These are phyloP conservation scores for Fusarium protoensiforme DNA, from an alignment of 2,329 filamentous ascomycete genomes.

Conservation along the genomic window DNA sequence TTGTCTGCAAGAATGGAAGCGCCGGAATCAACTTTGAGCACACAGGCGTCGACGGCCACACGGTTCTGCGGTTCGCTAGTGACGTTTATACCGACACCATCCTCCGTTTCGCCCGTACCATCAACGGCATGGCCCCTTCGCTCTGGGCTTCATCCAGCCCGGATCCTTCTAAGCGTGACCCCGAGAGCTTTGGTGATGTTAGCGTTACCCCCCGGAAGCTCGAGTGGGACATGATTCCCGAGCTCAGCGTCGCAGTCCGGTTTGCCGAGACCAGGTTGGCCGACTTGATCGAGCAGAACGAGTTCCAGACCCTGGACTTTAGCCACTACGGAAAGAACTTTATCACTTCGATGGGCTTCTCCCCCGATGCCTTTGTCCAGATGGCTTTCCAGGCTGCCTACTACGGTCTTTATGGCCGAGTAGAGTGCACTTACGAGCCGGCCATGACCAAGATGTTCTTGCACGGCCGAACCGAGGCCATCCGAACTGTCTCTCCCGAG, in stretches of 20 bases:
- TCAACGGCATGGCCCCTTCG: slow-evolving; percentile 92
- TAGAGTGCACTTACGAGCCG: slow-evolving; percentile 96
- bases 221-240: slow-evolving; percentile 96
- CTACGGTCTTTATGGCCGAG: slow-evolving; percentile 92
- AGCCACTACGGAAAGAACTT: slow-evolving; percentile 93
- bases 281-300: slow-evolving; percentile 95
- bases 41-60: slow-evolving; percentile 97
- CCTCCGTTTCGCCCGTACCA: slow-evolving; percentile 91
- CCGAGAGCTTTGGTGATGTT: slow-evolving; percentile 90
- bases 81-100: slow-evolving; percentile 99
- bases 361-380: slow-evolving; percentile 96
- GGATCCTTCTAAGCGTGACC: slow-evolving; percentile 91
- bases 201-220: slow-evolving; percentile 94
- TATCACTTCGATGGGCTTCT: slow-evolving; percentile 96
- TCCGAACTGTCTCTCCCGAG: slow-evolving; percentile 85
- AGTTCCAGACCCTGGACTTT: slow-evolving; percentile 94
- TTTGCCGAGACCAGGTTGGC: slow-evolving; percentile 96
- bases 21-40: slow-evolving; percentile 99
- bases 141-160: slow-evolving; percentile 92
- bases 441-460: slow-evolving; percentile 97
- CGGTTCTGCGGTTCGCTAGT: slow-evolving; percentile 93
- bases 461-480: slow-evolving; percentile 94
- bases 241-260: slow-evolving; percentile 88
- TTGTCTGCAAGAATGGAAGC: slow-evolving; percentile 98
- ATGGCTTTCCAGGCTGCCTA: slow-evolving; percentile 99